Conservation (phyloP, 2,329 filamentous ascomycete genomes). For the Pseudocercospora eumusae region DNA sequence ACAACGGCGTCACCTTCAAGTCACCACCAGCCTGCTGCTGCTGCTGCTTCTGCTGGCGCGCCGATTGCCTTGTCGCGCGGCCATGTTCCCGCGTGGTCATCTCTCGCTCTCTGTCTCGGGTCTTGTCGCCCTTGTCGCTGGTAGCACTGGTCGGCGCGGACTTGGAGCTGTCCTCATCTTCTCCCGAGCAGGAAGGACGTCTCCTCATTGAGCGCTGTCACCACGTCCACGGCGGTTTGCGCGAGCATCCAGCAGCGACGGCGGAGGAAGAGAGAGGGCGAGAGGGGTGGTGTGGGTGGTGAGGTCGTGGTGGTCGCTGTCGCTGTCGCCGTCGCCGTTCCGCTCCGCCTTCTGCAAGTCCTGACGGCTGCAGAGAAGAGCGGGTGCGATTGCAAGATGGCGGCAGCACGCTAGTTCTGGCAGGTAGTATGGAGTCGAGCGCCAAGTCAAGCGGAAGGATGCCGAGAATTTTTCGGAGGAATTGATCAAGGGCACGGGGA, state of each 20-base stretch:
- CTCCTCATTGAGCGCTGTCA: slow-evolving; percentile 43
- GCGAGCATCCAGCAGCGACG: slow-evolving; percentile 27
- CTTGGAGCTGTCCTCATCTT: slow-evolving; percentile 42
- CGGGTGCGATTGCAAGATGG: slow-evolving; percentile 9
- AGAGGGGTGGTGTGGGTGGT: slow-evolving; percentile 1
- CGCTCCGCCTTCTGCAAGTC: slow-evolving; percentile 9
- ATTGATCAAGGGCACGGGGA: background rate
- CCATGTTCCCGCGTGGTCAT: slow-evolving; percentile 29
- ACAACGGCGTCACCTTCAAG: slow-evolving; percentile 18
- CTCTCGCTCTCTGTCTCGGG: slow-evolving; percentile 13
- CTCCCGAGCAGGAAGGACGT: slow-evolving; percentile 44
- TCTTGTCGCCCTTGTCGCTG: slow-evolving; percentile 21
- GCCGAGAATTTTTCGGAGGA: slow-evolving; percentile 24
- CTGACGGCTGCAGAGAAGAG: slow-evolving; percentile 9
- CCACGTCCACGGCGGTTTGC: slow-evolving; percentile 14
- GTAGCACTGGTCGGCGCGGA: slow-evolving; percentile 24
- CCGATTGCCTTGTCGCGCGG: slow-evolving; percentile 25
- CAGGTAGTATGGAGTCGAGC: background rate
- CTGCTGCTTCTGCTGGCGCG: slow-evolving; percentile 30
- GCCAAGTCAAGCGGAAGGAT: background rate
- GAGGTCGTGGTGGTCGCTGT: slow-evolving; percentile 5
- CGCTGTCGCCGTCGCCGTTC: background rate
- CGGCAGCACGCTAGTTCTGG: slow-evolving; percentile 11
- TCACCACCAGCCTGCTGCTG: slow-evolving; percentile 17
- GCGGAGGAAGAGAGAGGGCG: slow-evolving; percentile 5